Conservation (phyloP, 1,284 basidiomycete genomes). For the Mycena sp. region DNA sequence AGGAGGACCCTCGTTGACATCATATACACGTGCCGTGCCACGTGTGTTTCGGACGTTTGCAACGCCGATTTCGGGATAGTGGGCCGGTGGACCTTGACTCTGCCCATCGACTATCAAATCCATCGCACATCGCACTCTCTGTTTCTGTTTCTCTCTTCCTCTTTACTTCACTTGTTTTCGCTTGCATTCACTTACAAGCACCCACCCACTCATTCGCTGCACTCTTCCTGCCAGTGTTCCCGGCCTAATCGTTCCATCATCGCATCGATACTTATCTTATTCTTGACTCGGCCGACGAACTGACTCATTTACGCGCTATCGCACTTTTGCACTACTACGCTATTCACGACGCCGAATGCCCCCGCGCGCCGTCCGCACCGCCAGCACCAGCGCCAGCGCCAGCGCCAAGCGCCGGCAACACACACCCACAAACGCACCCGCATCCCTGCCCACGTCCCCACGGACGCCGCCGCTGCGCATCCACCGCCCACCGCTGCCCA, state of each 20-base stretch:
- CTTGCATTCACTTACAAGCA: not conserved
- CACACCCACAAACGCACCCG: too few species aligned
- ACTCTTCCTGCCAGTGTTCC: too few species aligned
- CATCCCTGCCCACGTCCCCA: too few species aligned
- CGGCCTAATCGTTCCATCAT: too few species aligned
- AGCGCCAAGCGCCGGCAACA: not conserved
- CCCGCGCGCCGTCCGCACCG: not conserved
- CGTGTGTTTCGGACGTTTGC: too few species aligned
- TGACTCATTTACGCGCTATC: too few species aligned
- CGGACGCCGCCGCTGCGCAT: not conserved
- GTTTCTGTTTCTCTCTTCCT: not conserved
- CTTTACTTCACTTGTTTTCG: too few species aligned
- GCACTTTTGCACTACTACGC: not conserved
- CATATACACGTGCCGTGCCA: too few species aligned
- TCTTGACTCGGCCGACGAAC: too few species aligned
- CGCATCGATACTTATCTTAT: too few species aligned
- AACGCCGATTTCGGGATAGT: too few species aligned
- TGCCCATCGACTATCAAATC: constrained; percentile 1
- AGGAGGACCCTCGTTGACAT: too few species aligned
- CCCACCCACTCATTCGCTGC: not conserved
- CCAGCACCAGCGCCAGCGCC: not conserved
- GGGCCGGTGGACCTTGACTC: constrained; percentile 5
- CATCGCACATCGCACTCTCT: not conserved
- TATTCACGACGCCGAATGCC: not conserved
- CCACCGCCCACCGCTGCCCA: not conserved